These are phyloP conservation scores for Mangifera indica DNA, from an alignment of 345 rosid genomes.

Conservation along the genomic window DNA sequence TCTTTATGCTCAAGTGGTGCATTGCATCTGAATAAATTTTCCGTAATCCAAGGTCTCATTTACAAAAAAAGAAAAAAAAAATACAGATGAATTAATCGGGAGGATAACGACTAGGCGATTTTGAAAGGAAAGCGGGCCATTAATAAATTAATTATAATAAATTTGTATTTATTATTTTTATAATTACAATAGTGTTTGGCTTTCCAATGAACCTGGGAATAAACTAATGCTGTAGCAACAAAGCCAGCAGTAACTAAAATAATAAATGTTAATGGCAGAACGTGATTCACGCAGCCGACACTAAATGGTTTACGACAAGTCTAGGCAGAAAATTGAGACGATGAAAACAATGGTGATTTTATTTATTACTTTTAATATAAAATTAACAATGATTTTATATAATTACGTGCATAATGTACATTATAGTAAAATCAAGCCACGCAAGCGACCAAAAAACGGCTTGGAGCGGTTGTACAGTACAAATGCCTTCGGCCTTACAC, in stretches of 20 bases:
- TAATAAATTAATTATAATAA: too few relatives aligned
- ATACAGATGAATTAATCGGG: neutral
- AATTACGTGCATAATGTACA: neutral
- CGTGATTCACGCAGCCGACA: conserved; percentile 40
- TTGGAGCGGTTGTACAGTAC: neutral
- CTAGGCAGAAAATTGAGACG: neutral
- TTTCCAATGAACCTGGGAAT: neutral
- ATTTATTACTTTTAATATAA: neutral
- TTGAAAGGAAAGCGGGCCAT: neutral
- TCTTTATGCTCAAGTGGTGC: too few relatives aligned
- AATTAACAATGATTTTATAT: neutral
- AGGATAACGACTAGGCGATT: conserved; percentile 1
- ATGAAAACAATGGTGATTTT: conserved; percentile 12
- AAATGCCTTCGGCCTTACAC: neutral
- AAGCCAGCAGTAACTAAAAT: neutral
- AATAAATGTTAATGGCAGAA: conserved; percentile 19
- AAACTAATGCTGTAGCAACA: neutral
- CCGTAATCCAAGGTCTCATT: too few relatives aligned
- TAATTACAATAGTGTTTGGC: neutral
- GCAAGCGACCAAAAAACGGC: conserved; percentile 11
- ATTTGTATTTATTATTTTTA: neutral
- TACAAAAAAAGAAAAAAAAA: too few relatives aligned
- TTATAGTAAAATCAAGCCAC: neutral
- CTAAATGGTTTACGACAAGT: neutral
- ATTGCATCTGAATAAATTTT: too few relatives aligned